Base-by-base conservation (phyloP, 2,329 filamentous ascomycete genomes). In the Elsinoe arachidis region DNA sequence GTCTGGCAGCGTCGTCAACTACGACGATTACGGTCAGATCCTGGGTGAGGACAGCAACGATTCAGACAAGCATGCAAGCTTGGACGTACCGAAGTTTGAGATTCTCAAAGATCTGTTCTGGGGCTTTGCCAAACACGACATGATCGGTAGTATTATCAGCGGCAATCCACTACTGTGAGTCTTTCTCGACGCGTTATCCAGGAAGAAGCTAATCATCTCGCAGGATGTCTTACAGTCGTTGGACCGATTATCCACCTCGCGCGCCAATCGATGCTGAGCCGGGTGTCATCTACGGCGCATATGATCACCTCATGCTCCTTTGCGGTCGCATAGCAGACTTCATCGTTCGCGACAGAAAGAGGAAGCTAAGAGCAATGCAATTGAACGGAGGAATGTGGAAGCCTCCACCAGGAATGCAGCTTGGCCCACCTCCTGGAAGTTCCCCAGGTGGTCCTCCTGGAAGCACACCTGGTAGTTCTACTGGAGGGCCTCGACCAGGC, bases 81-180 rank as follows among this genome's bases (percentile, higher is more conserved):
- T 72, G 14, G 91, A 97, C 60, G 79, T 95, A 49, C 85, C 89
- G 61, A 84, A 81, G 39, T 95, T 88, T 66, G 87, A 93, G 65
- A 85, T 87, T 14, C 78, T 93, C 38, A 83, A 87, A 62, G 93
- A 97, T 71, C 73, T 97, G 4, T 95, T 87, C 68, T 99, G 92
- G 91, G 96, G 90, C 88, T 96, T 91, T 69, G 86, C 82, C 65
- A 95, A 96, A 71, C 93, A 96, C 76, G 93, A 97, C 69, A 83
- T 88, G 7, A 95, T 92, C 64, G 92, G 96, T 69, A 90, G 88
- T 68, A 82, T 96, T 60, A 76, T 97, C 21, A 93, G 91, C 63
- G 92, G 90, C 7, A 91, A 92, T 41, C 80, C 80, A 61, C 76
- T 95, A 47, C 85, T 96, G 90, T 96, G 76, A 79, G 90, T 80